phyloP scores from a whole-genome alignment of 345 rosid genomes.

The Brassica juncea region DNA sequence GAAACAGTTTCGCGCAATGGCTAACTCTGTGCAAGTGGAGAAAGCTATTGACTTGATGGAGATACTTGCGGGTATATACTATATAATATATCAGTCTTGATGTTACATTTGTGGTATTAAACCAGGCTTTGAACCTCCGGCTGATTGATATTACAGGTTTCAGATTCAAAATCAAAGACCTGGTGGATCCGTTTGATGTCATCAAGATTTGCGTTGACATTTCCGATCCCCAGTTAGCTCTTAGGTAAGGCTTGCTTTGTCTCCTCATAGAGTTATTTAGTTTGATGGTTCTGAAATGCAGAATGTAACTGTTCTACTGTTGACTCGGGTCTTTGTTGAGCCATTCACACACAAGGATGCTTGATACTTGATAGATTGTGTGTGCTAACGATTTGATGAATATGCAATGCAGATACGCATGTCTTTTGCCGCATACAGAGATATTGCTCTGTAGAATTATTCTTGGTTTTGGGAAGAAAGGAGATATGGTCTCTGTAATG shows the following conservation, averaged over 20 bases:
- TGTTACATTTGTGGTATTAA: neutral
- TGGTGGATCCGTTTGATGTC: slow-evolving; percentile 57
- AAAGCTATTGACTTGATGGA: slow-evolving; percentile 63
- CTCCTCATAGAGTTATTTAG: neutral
- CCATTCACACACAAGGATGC: neutral
- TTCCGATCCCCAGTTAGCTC: slow-evolving; percentile 58
- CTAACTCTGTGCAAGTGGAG: slow-evolving; percentile 53
- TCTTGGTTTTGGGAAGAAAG: slow-evolving; percentile 72
- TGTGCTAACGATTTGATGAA: slow-evolving; percentile 30
- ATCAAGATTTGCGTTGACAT: slow-evolving; percentile 61
- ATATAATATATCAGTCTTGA: neutral
- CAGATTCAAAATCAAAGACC: slow-evolving; percentile 59
- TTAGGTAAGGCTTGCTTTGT: slow-evolving; percentile 54
- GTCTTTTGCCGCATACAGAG: slow-evolving; percentile 65
- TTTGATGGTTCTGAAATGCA: neutral
- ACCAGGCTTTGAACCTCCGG: slow-evolving; percentile 4
- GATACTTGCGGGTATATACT: slow-evolving; percentile 59
- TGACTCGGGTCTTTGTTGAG: neutral
- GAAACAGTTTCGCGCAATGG: slow-evolving; percentile 57
- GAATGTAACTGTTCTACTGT: neutral
- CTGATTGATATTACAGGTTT: slow-evolving; percentile 54
- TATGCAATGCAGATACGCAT: slow-evolving; percentile 63
- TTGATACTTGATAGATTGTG: neutral
- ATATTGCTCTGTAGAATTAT: slow-evolving; percentile 65
- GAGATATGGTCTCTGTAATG: slow-evolving; percentile 73